phyloP scores from a whole-genome alignment of 345 rosid genomes.

The Eucalyptus curtisii region DNA sequence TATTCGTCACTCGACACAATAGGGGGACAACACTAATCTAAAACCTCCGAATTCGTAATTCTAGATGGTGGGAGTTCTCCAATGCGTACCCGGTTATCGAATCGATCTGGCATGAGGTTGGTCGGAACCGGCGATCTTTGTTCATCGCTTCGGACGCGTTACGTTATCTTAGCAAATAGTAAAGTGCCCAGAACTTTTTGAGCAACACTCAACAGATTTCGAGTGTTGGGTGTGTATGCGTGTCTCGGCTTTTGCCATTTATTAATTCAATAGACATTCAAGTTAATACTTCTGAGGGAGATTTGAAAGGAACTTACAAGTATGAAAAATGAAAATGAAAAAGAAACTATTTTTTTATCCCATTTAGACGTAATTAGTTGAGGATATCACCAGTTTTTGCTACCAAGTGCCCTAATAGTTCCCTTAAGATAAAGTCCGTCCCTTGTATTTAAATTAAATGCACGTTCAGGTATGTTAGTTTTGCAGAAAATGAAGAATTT shows the following conservation, averaged over 20 bases:
- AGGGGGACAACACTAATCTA: not conserved
- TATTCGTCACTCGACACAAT: not conserved
- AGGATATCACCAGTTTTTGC: not conserved
- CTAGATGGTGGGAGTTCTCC: not conserved
- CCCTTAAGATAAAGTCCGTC: not conserved
- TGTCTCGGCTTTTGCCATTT: not conserved
- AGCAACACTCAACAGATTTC: not conserved
- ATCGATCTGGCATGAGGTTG: not conserved
- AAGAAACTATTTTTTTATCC: not conserved
- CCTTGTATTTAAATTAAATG: not conserved
- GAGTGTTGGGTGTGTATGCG: not conserved
- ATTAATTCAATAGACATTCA: not conserved
- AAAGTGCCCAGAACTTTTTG: not conserved
- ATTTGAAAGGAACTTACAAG: not conserved
- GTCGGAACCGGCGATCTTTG: accelerated
- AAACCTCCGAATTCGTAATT: not conserved
- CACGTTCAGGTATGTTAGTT: not conserved
- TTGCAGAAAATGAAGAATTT: not conserved
- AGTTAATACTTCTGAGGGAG: not conserved
- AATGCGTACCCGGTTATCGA: not conserved
- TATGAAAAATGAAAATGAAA: not conserved
- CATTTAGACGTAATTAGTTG: not conserved
- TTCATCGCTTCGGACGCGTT: accelerated
- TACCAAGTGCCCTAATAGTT: not conserved
- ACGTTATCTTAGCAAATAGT: not conserved